Conservation (phyloP, 495 filamentous ascomycete genomes). For the Aspergillus taichungensis region DNA sequence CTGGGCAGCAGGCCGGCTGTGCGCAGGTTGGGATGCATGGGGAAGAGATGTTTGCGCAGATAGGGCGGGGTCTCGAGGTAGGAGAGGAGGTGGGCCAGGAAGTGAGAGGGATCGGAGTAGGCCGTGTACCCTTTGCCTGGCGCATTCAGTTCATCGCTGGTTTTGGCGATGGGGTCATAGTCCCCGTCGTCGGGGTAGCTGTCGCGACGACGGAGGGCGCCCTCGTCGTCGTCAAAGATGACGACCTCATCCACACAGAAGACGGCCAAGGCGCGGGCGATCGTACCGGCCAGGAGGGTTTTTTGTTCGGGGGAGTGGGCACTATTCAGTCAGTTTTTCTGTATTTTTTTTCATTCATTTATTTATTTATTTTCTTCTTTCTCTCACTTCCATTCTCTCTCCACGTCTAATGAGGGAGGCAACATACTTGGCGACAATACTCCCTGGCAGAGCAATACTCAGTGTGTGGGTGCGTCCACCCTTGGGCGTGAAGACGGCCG, state of each 20-base stretch:
- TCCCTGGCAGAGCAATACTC: slow-evolving; percentile 50
- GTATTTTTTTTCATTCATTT: background rate
- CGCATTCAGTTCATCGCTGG: slow-evolving; percentile 19
- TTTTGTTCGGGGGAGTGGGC: slow-evolving; percentile 55
- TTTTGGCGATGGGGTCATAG: slow-evolving; percentile 17
- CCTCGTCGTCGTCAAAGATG: slow-evolving; percentile 53
- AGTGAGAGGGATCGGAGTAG: slow-evolving; percentile 56
- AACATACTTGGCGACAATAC: slow-evolving; percentile 49
- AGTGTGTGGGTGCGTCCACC: slow-evolving; percentile 42
- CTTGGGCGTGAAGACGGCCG: slow-evolving; percentile 44
- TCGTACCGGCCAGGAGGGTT: slow-evolving; percentile 52
- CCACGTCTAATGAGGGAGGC: background rate
- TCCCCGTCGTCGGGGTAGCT: slow-evolving; percentile 8
- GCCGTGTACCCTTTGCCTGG: slow-evolving; percentile 47
- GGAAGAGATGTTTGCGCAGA: slow-evolving; percentile 58
- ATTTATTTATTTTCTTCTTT: background rate
- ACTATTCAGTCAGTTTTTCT: slow-evolving; percentile 17
- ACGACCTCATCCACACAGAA: slow-evolving; percentile 74
- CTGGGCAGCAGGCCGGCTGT: slow-evolving; percentile 57
- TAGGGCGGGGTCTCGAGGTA: slow-evolving; percentile 72
- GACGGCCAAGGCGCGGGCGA: slow-evolving; percentile 64
- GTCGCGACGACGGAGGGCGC: slow-evolving; percentile 2
- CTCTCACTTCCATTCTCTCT: too few species aligned
- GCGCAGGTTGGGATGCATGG: slow-evolving; percentile 59
- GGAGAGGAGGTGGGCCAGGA: slow-evolving; percentile 60